Conservation (phyloP, 139 green algal genomes). For the Chlamydomonas schloesseri region DNA sequence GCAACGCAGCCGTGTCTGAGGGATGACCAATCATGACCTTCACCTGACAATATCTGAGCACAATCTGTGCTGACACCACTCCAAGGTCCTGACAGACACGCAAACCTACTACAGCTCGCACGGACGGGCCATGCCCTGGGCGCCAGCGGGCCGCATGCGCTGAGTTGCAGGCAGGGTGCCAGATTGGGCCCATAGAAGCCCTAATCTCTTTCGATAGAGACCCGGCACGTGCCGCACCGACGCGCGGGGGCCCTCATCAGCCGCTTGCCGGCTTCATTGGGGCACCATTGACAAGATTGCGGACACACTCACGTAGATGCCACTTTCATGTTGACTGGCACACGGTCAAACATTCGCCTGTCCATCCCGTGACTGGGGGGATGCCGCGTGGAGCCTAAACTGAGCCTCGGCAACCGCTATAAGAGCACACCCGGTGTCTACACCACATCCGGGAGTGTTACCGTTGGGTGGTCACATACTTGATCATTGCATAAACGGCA, state of each 20-base stretch:
- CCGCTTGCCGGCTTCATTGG: too few species aligned
- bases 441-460: not conserved
- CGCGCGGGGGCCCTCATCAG: too few species aligned
- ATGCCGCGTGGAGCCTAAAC: not conserved
- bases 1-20: not conserved
- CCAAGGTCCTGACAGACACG: conserved; percentile 32
- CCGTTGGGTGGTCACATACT: not conserved
- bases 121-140: not conserved
- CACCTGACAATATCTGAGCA: conserved; percentile 50
- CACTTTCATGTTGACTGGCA: not conserved
- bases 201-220: too few species aligned
- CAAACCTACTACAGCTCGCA: too few species aligned
- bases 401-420: not conserved
- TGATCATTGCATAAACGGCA: not conserved
- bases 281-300: not conserved
- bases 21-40: conserved; percentile 45
- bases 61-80: conserved; percentile 41
- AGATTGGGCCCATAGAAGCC: too few species aligned
- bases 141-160: too few species aligned
- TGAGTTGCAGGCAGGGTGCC: too few species aligned
- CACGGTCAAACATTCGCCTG: conserved; percentile 16
- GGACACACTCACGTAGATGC: not conserved
- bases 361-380: not conserved
- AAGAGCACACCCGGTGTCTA: not conserved
- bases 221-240: too few species aligned